Conservation (phyloP, 1,284 basidiomycete genomes). For the Takashimella tepidaria region DNA sequence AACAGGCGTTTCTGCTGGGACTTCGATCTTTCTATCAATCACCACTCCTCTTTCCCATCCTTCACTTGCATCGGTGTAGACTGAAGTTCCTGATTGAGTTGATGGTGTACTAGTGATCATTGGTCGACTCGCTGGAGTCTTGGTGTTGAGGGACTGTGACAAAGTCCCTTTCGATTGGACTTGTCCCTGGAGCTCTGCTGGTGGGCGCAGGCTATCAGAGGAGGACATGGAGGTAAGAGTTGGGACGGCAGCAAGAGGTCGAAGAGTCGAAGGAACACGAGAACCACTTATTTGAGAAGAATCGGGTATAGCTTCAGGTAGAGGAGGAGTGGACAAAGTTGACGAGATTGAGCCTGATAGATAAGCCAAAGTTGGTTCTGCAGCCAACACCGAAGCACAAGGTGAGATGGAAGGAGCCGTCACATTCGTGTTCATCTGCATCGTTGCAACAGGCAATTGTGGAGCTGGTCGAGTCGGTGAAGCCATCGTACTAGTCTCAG, state of each 20-base stretch:
- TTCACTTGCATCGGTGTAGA: conserved; percentile 6
- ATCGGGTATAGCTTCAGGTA: neutral
- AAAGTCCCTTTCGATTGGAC: too few species aligned
- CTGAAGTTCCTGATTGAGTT: conserved; percentile 1
- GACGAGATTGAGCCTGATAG: neutral
- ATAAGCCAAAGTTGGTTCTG: neutral
- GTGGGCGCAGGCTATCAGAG: too few species aligned
- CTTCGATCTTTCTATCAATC: too few species aligned
- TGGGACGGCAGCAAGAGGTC: too few species aligned
- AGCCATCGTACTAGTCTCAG: neutral
- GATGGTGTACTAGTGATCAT: neutral
- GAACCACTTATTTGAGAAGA: neutral
- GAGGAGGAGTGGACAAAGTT: neutral
- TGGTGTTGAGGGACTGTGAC: neutral
- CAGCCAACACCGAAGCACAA: too few species aligned
- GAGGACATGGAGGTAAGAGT: neutral
- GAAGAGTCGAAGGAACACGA: too few species aligned
- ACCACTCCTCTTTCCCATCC: neutral
- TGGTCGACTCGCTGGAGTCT: neutral
- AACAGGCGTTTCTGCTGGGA: too few species aligned
- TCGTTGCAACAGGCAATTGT: neutral
- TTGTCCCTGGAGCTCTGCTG: neutral
- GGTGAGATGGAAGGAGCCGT: too few species aligned
- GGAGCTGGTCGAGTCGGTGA: neutral
- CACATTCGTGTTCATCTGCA: neutral